Conservation (phyloP, 192 early-diverging fungal genomes). For the Chytriomyces sp. region DNA sequence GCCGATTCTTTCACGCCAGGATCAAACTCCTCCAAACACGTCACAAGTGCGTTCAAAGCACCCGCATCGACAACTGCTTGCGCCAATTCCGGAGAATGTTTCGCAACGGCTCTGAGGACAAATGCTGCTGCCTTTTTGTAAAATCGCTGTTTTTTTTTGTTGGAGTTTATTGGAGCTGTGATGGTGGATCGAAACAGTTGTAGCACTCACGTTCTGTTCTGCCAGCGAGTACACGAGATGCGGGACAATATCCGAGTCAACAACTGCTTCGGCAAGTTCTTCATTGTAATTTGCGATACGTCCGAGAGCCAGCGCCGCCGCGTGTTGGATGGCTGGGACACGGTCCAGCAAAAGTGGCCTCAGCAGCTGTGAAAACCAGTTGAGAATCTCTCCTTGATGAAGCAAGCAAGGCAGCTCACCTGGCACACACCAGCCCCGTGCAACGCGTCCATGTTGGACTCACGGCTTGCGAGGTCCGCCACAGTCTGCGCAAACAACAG, state of each 20-base stretch:
- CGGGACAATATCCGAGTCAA: conserved; percentile 61
- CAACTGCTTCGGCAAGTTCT: conserved; percentile 61
- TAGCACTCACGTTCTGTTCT: conserved; percentile 56
- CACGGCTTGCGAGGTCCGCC: conserved; percentile 62
- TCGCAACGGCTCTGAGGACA: conserved; percentile 61
- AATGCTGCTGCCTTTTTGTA: conserved; percentile 67
- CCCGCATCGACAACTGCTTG: conserved; percentile 60
- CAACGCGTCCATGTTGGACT: conserved; percentile 62
- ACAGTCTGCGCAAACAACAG: conserved; percentile 64
- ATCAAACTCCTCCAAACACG: conserved; percentile 68
- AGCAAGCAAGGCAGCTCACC: too few species aligned
- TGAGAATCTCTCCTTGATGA: too few species aligned
- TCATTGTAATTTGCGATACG: conserved; percentile 62
- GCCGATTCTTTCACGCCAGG: conserved; percentile 65
- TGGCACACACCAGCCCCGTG: conserved; percentile 49
- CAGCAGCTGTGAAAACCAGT: conserved; percentile 32
- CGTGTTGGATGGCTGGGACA: conserved; percentile 66
- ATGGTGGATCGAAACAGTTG: neutral
- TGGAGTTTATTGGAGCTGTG: neutral
- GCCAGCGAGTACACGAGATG: conserved; percentile 58
- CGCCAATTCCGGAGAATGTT: conserved; percentile 62
- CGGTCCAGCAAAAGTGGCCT: conserved; percentile 60
- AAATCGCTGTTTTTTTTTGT: conserved; percentile 47
- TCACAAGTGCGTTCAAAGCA: conserved; percentile 57
- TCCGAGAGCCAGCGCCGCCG: conserved; percentile 62